phyloP scores from a whole-genome alignment of 768 basidiomycete species.

The Collybia mongolica region DNA sequence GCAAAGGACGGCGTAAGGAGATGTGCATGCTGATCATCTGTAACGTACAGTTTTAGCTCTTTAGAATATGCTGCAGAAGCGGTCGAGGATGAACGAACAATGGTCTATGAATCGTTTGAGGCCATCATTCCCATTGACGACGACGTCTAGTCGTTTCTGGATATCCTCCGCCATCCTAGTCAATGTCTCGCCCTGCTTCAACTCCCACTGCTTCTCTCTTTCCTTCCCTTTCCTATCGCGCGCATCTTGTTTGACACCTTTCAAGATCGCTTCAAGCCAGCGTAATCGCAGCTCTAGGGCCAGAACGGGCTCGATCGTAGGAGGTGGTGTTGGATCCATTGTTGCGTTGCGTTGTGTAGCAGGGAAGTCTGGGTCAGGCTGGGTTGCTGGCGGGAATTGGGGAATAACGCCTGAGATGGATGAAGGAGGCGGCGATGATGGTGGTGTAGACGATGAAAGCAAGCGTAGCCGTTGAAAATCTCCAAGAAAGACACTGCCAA shows the following conservation, averaged over 20 bases:
- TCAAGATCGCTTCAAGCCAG: conserved; percentile 77
- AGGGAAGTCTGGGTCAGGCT: conserved; percentile 10
- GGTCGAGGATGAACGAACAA: conserved; percentile 44
- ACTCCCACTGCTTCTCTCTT: conserved; percentile 30
- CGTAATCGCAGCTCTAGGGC: conserved; percentile 75
- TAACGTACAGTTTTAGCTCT: neutral
- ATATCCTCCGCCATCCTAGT: conserved; percentile 58
- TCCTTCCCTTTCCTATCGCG: conserved; percentile 34
- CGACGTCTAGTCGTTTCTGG: conserved; percentile 51
- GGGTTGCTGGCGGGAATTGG: conserved; percentile 17
- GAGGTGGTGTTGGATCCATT: conserved; percentile 9
- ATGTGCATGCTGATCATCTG: conserved; percentile 78
- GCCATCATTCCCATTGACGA: conserved; percentile 69
- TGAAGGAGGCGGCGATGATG: conserved; percentile 40
- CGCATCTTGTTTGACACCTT: conserved; percentile 56
- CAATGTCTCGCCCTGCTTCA: conserved; percentile 56
- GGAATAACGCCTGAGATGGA: conserved; percentile 34
- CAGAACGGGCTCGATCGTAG: conserved; percentile 58
- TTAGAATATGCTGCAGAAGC: neutral
- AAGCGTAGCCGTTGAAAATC: conserved; percentile 69
- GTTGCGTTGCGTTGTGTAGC: neutral
- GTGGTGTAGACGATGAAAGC: conserved; percentile 35
- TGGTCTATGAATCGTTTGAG: conserved; percentile 72
- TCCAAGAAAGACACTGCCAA: conserved; percentile 82
- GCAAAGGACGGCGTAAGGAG: conserved; percentile 76